A percentile compares a stretch with the other conserved stretches of the same genome.
These are phyloP conservation scores for Acanthamoeba lenticulata DNA, from an alignment of 208 protist genomes.

Conservation along the genomic window DNA sequence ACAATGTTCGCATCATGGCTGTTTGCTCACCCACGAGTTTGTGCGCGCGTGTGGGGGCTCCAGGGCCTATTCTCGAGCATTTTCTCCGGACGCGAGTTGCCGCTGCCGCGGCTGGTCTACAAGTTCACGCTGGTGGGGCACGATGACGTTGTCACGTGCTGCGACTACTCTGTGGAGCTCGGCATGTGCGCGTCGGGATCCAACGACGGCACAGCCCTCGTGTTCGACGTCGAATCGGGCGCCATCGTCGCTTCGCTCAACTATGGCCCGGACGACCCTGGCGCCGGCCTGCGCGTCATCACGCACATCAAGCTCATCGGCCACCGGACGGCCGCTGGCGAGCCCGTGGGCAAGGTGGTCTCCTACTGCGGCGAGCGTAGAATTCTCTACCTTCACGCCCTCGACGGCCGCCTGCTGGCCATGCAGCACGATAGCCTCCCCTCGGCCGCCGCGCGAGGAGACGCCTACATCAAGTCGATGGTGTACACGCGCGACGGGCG, in stretches of 20 bases:
- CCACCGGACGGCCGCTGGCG: background rate
- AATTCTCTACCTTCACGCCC: constrained; percentile 45
- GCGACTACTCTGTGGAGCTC: constrained; percentile 28
- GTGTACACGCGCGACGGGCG: background rate
- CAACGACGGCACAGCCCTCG: constrained; percentile 32
- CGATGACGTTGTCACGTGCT: constrained; percentile 56
- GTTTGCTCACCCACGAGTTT: too few relatives aligned
- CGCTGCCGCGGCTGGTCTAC: constrained; percentile 16
- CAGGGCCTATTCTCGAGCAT: constrained; percentile 58
- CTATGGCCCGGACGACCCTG: background rate
- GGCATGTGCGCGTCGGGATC: constrained; percentile 3
- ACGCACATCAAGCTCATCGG: constrained; percentile 59
- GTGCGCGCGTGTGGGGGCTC: too few relatives aligned
- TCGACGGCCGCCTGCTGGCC: constrained; percentile 18
- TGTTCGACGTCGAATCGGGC: constrained; percentile 25
- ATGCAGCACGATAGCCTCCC: background rate
- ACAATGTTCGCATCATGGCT: too few relatives aligned
- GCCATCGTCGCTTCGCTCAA: constrained; percentile 20
- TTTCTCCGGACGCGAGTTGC: background rate
- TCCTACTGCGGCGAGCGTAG: constrained; percentile 47
- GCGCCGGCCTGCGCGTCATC: background rate
- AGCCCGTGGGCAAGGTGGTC: constrained; percentile 47
- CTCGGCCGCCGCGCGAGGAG: background rate
- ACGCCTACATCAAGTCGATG: constrained; percentile 22
- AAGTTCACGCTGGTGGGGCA: constrained; percentile 63